Conservation (phyloP, 768 basidiomycete genomes). For the Tephrocybe sp. region DNA sequence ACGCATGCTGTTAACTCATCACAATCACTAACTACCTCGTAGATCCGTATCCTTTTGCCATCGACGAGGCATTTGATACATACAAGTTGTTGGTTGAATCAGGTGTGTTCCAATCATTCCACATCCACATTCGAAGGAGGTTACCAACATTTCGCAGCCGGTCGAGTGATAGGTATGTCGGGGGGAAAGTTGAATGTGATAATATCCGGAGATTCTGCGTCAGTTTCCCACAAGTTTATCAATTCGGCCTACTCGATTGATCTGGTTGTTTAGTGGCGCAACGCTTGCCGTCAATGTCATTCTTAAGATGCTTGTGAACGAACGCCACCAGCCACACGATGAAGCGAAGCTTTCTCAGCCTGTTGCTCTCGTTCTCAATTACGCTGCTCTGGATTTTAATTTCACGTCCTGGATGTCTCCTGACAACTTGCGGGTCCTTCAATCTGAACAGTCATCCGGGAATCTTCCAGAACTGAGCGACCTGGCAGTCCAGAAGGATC, state of each 20-base stretch:
- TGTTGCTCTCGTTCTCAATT: slow-evolving; percentile 82
- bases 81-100: slow-evolving; percentile 83
- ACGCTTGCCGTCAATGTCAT: slow-evolving; percentile 84
- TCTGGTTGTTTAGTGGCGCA: slow-evolving; percentile 63
- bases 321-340: slow-evolving; percentile 33
- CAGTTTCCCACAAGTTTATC: slow-evolving; percentile 33
- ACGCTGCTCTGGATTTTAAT: slow-evolving; percentile 95
- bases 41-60: slow-evolving; percentile 98
- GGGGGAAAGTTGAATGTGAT: slow-evolving; percentile 79
- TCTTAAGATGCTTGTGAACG: slow-evolving; percentile 78
- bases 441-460: slow-evolving; percentile 84
- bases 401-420: slow-evolving; percentile 97
- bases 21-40: slow-evolving; percentile 2
- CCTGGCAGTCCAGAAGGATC: slow-evolving; percentile 79
- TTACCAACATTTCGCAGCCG: too few relatives aligned
- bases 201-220: slow-evolving; percentile 97
- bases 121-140: background rate
- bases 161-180: slow-evolving; percentile 83
- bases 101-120: slow-evolving; percentile 28
- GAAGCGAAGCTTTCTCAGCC: slow-evolving; percentile 63
- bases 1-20: slow-evolving; percentile 2
- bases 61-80: slow-evolving; percentile 92
- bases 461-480: slow-evolving; percentile 74
- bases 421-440: slow-evolving; percentile 77
- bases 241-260: slow-evolving; percentile 12